Evolutionary conservation across 495 filamentous ascomycete species (phyloP).

Genomic region (Lasiosphaeria miniovina): DNA sequence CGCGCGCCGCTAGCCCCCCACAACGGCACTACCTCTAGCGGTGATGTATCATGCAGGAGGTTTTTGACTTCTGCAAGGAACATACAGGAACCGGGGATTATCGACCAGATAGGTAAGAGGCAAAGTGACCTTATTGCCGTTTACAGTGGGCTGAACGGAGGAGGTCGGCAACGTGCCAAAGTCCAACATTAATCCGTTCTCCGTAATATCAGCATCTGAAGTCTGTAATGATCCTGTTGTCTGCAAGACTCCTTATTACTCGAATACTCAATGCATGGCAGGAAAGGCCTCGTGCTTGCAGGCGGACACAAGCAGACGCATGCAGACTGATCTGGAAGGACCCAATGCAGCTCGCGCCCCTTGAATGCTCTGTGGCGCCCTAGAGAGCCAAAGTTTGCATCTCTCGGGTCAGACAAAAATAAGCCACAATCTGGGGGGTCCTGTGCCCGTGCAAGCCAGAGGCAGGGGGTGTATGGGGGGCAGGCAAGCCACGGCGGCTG

Average conservation of each 20-base stretch:
- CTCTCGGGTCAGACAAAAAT: conserved; percentile 9
- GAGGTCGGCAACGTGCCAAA: background rate
- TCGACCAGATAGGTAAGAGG: background rate
- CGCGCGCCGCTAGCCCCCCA: conserved; percentile 5
- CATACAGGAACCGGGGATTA: conserved; percentile 1
- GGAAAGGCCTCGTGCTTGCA: background rate
- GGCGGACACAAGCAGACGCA: conserved; percentile 5
- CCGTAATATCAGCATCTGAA: no score
- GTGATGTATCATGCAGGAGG: conserved; percentile 31
- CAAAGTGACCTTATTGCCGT: background rate
- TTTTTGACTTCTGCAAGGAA: conserved; percentile 21
- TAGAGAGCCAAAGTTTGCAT: background rate
- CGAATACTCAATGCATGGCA: background rate
- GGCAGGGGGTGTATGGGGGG: background rate
- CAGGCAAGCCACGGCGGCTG: background rate
- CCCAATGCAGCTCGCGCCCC: conserved; percentile 2
- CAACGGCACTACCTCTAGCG: conserved; percentile 1
- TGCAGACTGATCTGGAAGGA: conserved; percentile 7
- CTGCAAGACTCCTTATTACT: background rate
- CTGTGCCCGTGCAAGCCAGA: background rate
- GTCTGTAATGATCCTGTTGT: background rate
- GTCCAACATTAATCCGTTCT: background rate
- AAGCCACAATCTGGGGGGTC: conserved; percentile 11
- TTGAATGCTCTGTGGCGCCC: background rate
- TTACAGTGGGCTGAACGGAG: background rate